A percentile compares a stretch with the other conserved stretches of the same genome.
Evolutionary conservation across 2,329 filamentous ascomycete species (phyloP).

Genomic region (Ascochyta viciae-villosae): DNA sequence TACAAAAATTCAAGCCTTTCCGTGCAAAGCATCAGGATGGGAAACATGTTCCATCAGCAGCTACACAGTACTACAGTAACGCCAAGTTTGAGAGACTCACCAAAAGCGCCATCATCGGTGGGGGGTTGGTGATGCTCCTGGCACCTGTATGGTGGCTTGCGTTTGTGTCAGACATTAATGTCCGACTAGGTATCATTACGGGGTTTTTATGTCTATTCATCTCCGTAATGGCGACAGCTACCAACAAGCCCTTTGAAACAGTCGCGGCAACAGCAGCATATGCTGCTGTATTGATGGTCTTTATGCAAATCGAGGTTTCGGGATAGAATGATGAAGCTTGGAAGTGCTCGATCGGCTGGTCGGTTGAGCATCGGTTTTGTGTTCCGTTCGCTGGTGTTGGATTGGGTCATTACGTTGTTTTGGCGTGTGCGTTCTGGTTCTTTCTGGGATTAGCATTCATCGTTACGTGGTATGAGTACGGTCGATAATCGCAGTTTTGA

Average conservation of each 20-base stretch:
- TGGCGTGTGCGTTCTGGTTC: not conserved
- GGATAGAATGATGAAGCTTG: not conserved
- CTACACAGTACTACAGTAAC: slow-evolving; percentile 23
- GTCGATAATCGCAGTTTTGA: not conserved
- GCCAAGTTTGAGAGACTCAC: slow-evolving; percentile 21
- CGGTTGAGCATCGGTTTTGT: not conserved
- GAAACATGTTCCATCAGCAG: slow-evolving; percentile 3
- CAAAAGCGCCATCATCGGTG: slow-evolving; percentile 19
- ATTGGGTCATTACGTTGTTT: no score
- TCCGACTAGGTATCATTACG: slow-evolving; percentile 29
- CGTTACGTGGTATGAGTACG: not conserved
- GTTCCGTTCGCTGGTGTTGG: not conserved
- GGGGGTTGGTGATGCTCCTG: slow-evolving; percentile 29
- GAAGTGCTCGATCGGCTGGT: not conserved
- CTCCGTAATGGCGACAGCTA: slow-evolving; percentile 17
- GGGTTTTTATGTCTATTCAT: slow-evolving; percentile 30
- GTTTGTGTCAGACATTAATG: slow-evolving; percentile 5
- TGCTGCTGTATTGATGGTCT: slow-evolving; percentile 13
- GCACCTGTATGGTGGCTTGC: slow-evolving; percentile 34
- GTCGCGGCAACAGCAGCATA: slow-evolving; percentile 34
- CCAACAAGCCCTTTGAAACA: slow-evolving; percentile 29
- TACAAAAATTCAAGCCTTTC: slow-evolving; percentile 19
- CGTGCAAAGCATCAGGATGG: slow-evolving; percentile 9
- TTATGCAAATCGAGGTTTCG: slow-evolving; percentile 11
- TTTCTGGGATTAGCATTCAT: not conserved